A percentile compares a stretch with the other conserved stretches of the same genome.
Conservation (phyloP, 306 rosid species). For the Vicia sativa region DNA sequence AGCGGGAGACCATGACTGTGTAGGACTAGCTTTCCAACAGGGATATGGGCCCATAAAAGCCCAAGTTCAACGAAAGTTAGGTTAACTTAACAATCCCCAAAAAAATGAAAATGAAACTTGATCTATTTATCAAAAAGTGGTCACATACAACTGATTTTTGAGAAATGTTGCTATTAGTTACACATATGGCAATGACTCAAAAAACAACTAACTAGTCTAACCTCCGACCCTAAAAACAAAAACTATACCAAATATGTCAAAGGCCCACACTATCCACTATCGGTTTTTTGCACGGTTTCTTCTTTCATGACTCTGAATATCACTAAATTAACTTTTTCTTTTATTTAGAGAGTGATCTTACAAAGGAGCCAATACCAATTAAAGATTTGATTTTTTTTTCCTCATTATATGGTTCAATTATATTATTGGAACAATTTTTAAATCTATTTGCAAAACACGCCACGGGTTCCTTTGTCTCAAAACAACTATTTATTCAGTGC, state of each 20-base stretch:
- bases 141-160: slow-evolving; percentile 17
- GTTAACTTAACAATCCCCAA: slow-evolving; percentile 35
- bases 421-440: background rate
- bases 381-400: background rate
- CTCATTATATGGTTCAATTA: background rate
- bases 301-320: slow-evolving; percentile 28
- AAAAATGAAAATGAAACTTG: slow-evolving; percentile 32
- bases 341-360: slow-evolving; percentile 37
- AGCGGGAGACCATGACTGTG: slow-evolving; percentile 32
- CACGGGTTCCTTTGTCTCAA: background rate
- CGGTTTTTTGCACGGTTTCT: slow-evolving; percentile 5
- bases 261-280: slow-evolving; percentile 42
- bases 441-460: background rate
- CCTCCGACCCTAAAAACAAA: slow-evolving; percentile 23
- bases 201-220: slow-evolving; percentile 24
- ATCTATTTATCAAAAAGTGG: background rate
- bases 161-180: slow-evolving; percentile 25
- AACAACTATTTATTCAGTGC: background rate
- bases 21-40: slow-evolving; percentile 41
- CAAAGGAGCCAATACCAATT: slow-evolving; percentile 28
- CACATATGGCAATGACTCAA: slow-evolving; percentile 49
- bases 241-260: background rate
- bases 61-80: slow-evolving; percentile 47
- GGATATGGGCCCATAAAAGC: slow-evolving; percentile 41
- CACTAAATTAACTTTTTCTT: slow-evolving; percentile 23